These are phyloP conservation scores for Gymnopilus junonius DNA, from an alignment of 768 basidiomycete genomes.

Conservation along the genomic window DNA sequence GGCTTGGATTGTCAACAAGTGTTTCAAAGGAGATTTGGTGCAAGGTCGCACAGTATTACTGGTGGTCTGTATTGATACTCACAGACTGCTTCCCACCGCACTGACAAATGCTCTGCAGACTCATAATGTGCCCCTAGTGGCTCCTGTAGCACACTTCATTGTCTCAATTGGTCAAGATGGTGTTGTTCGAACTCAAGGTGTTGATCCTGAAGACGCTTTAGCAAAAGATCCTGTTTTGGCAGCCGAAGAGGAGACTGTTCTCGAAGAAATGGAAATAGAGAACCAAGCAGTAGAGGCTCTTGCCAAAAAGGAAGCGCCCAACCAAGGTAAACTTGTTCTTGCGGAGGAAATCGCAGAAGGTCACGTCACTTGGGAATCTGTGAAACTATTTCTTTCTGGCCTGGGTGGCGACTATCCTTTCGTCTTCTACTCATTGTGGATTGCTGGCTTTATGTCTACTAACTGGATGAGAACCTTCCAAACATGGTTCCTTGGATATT, in stretches of 20 bases:
- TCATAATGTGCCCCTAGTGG: constrained; percentile 51
- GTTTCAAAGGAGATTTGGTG: constrained; percentile 76
- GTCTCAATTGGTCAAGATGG: constrained; percentile 59
- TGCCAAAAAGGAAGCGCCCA: constrained; percentile 18
- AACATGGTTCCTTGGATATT: constrained; percentile 49
- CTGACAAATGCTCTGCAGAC: constrained; percentile 29
- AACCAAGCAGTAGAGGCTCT: constrained; percentile 19
- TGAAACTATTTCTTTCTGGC: constrained; percentile 39
- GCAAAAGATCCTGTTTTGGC: constrained; percentile 27
- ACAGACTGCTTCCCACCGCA: neutral
- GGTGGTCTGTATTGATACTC: constrained; percentile 48
- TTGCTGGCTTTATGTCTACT: constrained; percentile 20
- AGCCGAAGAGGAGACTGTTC: constrained; percentile 40
- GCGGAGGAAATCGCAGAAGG: constrained; percentile 60
- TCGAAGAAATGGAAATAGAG: constrained; percentile 29
- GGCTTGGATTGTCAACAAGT: constrained; percentile 76
- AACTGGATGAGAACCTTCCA: constrained; percentile 33
- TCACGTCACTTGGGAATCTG: constrained; percentile 26
- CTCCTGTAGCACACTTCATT: constrained; percentile 55
- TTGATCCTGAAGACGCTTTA: constrained; percentile 44
- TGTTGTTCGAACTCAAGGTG: constrained; percentile 49
- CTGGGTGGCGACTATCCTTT: constrained; percentile 38
- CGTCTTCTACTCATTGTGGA: constrained; percentile 33
- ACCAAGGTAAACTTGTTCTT: constrained; percentile 59
- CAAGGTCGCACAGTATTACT: constrained; percentile 77